phyloP scores from a whole-genome alignment of 306 rosid genomes.

The Casuarina cunninghamiana region DNA sequence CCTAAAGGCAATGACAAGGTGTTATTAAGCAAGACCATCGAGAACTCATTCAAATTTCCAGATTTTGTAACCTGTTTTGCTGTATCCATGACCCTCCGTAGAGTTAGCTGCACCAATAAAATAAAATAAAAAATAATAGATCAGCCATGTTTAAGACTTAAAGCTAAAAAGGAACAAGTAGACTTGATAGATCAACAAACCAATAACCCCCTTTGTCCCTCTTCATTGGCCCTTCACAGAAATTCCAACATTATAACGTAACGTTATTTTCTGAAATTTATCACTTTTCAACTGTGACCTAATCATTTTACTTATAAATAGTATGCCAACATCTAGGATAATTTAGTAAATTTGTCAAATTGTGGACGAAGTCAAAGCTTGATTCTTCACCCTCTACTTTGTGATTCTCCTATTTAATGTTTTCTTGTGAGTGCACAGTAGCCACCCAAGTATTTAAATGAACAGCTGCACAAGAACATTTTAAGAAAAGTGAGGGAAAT shows the following conservation, averaged over 20 bases:
- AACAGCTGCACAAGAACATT: background rate
- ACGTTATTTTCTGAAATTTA: background rate
- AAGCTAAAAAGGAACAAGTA: constrained; percentile 15
- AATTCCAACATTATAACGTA: background rate
- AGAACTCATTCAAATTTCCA: constrained; percentile 90
- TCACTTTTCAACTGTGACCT: background rate
- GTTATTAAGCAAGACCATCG: constrained; percentile 98
- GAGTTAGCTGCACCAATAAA: constrained; percentile 68
- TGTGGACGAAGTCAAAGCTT: too few species aligned
- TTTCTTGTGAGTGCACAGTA: too few species aligned
- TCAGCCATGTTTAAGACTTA: constrained; percentile 27
- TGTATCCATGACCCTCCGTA: constrained; percentile 91
- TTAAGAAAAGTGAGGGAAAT: background rate
- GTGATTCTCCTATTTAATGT: too few species aligned
- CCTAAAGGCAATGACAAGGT: constrained; percentile 92
- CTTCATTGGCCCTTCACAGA: background rate
- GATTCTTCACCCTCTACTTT: too few species aligned
- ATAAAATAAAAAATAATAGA: constrained; percentile 27
- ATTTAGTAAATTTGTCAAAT: too few species aligned
- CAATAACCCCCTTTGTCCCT: background rate
- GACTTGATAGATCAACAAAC: background rate
- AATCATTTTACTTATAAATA: background rate
- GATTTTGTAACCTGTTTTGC: constrained; percentile 87
- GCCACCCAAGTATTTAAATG: background rate
- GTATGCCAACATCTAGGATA: background rate